Evolutionary conservation across 2,329 filamentous ascomycete species (phyloP).

Genomic region (Chaetomiaceae sp.): DNA sequence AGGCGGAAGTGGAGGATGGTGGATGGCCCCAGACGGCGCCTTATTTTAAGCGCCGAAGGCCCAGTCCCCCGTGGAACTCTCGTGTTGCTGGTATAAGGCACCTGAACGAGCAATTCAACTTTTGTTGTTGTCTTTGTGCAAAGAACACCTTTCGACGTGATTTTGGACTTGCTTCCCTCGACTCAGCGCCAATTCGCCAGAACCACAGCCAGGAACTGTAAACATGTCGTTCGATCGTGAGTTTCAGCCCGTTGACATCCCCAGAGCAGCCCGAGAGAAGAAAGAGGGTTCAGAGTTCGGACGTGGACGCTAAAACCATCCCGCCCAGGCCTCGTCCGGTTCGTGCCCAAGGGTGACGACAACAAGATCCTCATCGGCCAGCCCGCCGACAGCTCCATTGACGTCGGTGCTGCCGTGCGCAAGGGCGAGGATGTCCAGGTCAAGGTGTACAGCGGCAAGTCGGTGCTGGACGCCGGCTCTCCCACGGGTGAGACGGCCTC

Average conservation of each 20-base stretch:
- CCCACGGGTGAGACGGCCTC: slow-evolving; percentile 43
- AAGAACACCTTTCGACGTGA: neutral
- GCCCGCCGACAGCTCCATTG: slow-evolving; percentile 46
- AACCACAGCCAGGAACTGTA: neutral
- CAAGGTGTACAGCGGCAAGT: slow-evolving; percentile 52
- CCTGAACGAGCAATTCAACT: neutral
- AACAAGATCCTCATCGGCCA: slow-evolving; percentile 51
- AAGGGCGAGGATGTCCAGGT: slow-evolving; percentile 53
- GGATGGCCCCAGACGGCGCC: neutral
- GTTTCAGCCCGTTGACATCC: neutral
- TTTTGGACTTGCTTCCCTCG: neutral
- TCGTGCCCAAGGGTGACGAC: slow-evolving; percentile 47
- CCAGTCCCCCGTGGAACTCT: neutral
- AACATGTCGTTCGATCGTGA: slow-evolving; percentile 17
- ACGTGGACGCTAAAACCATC: neutral
- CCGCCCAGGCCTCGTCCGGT: slow-evolving; percentile 52
- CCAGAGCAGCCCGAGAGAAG: too few relatives aligned
- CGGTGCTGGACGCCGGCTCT: slow-evolving; percentile 50
- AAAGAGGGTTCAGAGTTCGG: too few relatives aligned
- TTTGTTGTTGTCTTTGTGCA: neutral
- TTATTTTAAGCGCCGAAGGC: slow-evolving; percentile 9
- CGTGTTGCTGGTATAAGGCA: neutral
- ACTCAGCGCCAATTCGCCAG: too few relatives aligned
- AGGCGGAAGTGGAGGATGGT: neutral
- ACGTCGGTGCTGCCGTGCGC: slow-evolving; percentile 54